Evolutionary conservation across 2,329 filamentous ascomycete genomes (phyloP).

Genomic region (Metarhizium guizhouense): DNA sequence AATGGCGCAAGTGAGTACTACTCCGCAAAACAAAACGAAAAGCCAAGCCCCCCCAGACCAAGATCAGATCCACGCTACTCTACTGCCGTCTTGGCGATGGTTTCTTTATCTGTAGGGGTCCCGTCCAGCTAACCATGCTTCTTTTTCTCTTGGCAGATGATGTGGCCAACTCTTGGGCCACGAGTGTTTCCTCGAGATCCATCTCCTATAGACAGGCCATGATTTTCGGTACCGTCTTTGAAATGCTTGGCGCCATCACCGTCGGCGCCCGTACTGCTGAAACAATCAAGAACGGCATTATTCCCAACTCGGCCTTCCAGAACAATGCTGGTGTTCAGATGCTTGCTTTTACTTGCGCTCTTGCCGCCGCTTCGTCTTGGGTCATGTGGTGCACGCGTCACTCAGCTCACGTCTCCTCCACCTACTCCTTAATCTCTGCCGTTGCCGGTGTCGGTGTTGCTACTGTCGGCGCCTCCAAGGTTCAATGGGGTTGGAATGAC

Average conservation of each 20-base stretch:
- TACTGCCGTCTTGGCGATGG: background rate
- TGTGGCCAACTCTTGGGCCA: slow-evolving; percentile 79
- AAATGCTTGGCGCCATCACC: slow-evolving; percentile 55
- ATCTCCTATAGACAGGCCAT: slow-evolving; percentile 61
- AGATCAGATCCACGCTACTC: background rate
- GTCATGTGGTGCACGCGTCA: slow-evolving; percentile 71
- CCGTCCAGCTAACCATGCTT: slow-evolving; percentile 6
- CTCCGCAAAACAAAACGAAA: too few species aligned
- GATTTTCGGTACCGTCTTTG: slow-evolving; percentile 55
- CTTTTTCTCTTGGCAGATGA: slow-evolving; percentile 45
- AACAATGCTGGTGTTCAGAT: slow-evolving; percentile 57
- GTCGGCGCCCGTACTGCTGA: slow-evolving; percentile 60
- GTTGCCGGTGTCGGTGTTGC: slow-evolving; percentile 60
- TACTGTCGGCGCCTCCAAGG: slow-evolving; percentile 47
- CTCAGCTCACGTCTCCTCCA: slow-evolving; percentile 63
- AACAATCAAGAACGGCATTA: slow-evolving; percentile 72
- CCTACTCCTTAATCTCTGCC: slow-evolving; percentile 59
- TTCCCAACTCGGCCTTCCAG: slow-evolving; percentile 47
- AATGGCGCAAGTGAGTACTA: slow-evolving; percentile 62
- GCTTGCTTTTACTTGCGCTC: slow-evolving; percentile 54
- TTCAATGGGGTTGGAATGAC: slow-evolving; percentile 61
- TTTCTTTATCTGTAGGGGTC: background rate
- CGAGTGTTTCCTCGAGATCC: slow-evolving; percentile 68
- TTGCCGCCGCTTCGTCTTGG: slow-evolving; percentile 57
- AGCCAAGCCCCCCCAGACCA: background rate